Percentiles rank a stretch among this genome's conserved stretches.
Evolutionary conservation across 1,139 yeast species (phyloP).

Genomic region (Saccharomycopsis hybrid): DNA sequence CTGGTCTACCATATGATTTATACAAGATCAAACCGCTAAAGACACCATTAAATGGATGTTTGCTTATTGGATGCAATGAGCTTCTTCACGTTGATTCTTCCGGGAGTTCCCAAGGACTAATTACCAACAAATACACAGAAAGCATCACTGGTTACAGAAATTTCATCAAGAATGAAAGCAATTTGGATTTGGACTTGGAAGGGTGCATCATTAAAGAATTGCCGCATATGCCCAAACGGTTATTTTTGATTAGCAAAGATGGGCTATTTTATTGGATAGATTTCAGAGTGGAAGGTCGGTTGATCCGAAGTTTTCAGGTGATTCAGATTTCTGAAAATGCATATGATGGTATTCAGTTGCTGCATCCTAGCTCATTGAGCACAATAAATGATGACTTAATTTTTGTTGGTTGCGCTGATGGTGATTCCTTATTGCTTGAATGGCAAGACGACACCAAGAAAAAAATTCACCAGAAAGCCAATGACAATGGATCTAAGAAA

Average conservation of each 20-base stretch:
- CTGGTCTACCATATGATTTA: slow-evolving; percentile 69
- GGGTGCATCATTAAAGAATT: slow-evolving; percentile 44
- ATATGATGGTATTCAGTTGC: slow-evolving; percentile 2
- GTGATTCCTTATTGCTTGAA: slow-evolving; percentile 36
- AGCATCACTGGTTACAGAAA: slow-evolving; percentile 42
- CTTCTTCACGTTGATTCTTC: slow-evolving; percentile 76
- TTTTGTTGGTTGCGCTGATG: slow-evolving; percentile 40
- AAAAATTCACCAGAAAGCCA: slow-evolving; percentile 16
- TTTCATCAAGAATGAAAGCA: slow-evolving; percentile 44
- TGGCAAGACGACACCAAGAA: slow-evolving; percentile 29
- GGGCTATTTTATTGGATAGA: slow-evolving; percentile 49
- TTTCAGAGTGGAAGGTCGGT: slow-evolving; percentile 44
- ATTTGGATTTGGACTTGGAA: slow-evolving; percentile 52
- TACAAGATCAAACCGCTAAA: slow-evolving; percentile 59
- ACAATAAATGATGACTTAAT: slow-evolving; percentile 26
- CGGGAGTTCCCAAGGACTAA: slow-evolving; percentile 64
- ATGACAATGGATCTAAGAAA: background rate
- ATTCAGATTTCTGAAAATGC: slow-evolving; percentile 19
- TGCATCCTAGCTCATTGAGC: slow-evolving; percentile 18
- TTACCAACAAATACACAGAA: slow-evolving; percentile 53
- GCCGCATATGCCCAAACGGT: slow-evolving; percentile 40
- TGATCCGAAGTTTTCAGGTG: slow-evolving; percentile 32
- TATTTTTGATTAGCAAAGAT: slow-evolving; percentile 43
- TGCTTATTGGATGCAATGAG: slow-evolving; percentile 73
- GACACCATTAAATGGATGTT: slow-evolving; percentile 63